Percentiles rank a stretch among this genome's conserved stretches.
phyloP scores from a whole-genome alignment of 2,329 filamentous ascomycete genomes.

The Lecanosticta acicola region DNA sequence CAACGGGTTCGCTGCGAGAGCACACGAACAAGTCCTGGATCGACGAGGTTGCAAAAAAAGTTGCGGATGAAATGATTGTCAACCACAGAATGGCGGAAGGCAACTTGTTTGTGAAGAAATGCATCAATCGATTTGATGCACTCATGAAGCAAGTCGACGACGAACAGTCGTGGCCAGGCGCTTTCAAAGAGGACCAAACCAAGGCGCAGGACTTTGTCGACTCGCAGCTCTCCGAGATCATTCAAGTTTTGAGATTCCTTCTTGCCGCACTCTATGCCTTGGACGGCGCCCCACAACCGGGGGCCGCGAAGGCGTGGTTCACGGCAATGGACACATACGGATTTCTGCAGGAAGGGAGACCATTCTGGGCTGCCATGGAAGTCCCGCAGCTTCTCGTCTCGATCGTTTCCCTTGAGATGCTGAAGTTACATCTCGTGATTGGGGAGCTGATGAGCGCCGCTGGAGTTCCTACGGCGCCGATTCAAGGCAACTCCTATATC shows the following conservation, averaged over 20 bases:
- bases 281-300: constrained; percentile 22
- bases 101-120: constrained; percentile 17
- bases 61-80: constrained; percentile 6
- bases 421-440: constrained; percentile 61
- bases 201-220: constrained; percentile 53
- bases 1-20: constrained; percentile 7
- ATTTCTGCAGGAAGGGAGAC: constrained; percentile 60
- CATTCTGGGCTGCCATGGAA: constrained; percentile 27
- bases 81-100: constrained; percentile 2
- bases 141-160: constrained; percentile 25
- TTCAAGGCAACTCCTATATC: constrained; percentile 50
- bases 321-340: constrained; percentile 60
- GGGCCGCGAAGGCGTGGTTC: constrained; percentile 66
- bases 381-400: constrained; percentile 62
- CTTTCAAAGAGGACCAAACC: constrained; percentile 17
- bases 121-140: constrained; percentile 17
- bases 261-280: constrained; percentile 46
- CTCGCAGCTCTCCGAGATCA: constrained; percentile 61
- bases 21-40: constrained; percentile 17
- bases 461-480: constrained; percentile 8
- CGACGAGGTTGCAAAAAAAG: constrained; percentile 17
- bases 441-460: constrained; percentile 41
- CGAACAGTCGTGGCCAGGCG: constrained; percentile 28
- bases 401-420: constrained; percentile 63
- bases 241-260: constrained; percentile 53